Conservation (phyloP, 768 basidiomycete genomes). For the Mycena vitilis region DNA sequence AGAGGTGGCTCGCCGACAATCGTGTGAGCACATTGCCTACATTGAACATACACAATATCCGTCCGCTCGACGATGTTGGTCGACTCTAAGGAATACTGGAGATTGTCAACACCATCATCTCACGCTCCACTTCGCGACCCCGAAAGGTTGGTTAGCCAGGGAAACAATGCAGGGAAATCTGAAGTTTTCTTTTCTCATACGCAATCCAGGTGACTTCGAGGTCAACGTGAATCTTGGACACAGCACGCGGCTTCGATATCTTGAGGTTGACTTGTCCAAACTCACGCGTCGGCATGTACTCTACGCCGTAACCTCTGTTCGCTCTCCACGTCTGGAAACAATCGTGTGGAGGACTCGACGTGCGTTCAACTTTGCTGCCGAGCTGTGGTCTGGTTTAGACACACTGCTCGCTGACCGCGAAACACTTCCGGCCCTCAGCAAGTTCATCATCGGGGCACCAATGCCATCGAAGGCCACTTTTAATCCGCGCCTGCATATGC, state of each 20-base stretch:
- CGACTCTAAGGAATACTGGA: constrained; percentile 24
- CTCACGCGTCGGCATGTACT: constrained; percentile 26
- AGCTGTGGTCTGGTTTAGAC: constrained; percentile 22
- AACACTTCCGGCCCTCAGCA: constrained; percentile 4
- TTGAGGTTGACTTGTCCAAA: constrained; percentile 27
- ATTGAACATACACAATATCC: constrained; percentile 19
- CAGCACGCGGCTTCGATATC: constrained; percentile 22
- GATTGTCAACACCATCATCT: constrained; percentile 14
- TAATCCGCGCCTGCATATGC: constrained; percentile 28
- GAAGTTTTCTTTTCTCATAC: background rate
- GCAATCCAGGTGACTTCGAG: constrained; percentile 20
- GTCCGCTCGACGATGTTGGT: constrained; percentile 22
- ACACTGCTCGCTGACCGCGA: constrained; percentile 18
- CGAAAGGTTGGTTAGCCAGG: constrained; percentile 8
- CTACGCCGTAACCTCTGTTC: constrained; percentile 6
- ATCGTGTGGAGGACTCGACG: constrained; percentile 29
- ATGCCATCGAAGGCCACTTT: background rate
- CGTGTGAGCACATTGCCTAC: constrained; percentile 5
- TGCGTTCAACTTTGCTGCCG: constrained; percentile 12
- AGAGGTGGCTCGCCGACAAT: constrained; percentile 31
- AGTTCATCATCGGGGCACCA: constrained; percentile 13
- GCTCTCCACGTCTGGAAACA: constrained; percentile 16
- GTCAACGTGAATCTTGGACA: constrained; percentile 14
- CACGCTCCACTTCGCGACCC: constrained; percentile 25
- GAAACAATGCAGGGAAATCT: too few species aligned